Evolutionary conservation across 257 asterid species (phyloP).

Genomic region (Orobanche coerulescens): DNA sequence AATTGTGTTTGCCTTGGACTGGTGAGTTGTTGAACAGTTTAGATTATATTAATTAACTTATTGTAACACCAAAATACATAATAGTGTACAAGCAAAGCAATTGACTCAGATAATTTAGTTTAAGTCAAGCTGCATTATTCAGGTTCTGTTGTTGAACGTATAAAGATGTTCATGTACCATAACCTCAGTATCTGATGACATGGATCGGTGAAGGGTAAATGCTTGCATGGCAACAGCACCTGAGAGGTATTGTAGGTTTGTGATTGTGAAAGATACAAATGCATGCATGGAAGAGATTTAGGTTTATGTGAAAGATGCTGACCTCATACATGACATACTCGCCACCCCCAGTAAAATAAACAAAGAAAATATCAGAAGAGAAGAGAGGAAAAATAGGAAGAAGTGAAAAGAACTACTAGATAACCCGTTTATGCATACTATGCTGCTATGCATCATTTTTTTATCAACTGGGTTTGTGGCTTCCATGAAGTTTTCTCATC

Average conservation of each 20-base stretch:
- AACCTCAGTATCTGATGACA: neutral
- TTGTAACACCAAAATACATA: neutral
- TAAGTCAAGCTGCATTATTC: neutral
- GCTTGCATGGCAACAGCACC: neutral
- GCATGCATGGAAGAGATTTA: neutral
- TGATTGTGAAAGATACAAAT: neutral
- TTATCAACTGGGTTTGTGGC: slow-evolving; percentile 4
- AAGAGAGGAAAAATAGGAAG: no score
- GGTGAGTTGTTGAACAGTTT: neutral
- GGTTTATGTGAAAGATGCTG: neutral
- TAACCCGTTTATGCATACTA: neutral
- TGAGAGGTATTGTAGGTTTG: neutral
- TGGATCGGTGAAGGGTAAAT: neutral
- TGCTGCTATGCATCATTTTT: neutral
- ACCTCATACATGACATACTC: neutral
- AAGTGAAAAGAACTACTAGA: neutral
- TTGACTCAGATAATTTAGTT: neutral
- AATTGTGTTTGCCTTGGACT: slow-evolving; percentile 8
- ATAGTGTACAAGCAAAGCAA: neutral
- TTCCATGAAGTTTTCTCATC: neutral
- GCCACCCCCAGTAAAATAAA: no score
- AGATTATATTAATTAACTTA: neutral
- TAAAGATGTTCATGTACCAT: neutral
- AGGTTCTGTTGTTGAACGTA: neutral
- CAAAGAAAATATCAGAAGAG: no score